Percentiles rank a stretch among this genome's conserved stretches.
phyloP scores from a whole-genome alignment of 495 filamentous ascomycete genomes.

The Hypoxylon fuscum region DNA sequence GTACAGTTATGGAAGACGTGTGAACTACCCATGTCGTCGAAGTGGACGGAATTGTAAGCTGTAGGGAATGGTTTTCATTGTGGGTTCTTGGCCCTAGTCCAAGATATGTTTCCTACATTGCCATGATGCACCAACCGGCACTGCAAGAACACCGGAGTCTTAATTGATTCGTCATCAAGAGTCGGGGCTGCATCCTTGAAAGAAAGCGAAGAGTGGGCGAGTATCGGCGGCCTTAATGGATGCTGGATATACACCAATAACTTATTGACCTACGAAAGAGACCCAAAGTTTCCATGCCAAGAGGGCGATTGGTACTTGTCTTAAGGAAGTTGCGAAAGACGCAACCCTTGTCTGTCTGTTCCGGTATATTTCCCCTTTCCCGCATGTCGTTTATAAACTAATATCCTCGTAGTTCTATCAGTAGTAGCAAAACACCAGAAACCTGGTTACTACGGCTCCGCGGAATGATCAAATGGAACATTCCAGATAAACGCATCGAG shows the following conservation, averaged over 20 bases:
- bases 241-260: neutral
- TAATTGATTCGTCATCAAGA: constrained; percentile 3
- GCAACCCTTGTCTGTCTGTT: neutral
- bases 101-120: too few relatives aligned
- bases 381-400: neutral
- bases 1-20: too few relatives aligned
- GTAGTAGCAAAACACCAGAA: too few relatives aligned
- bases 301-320: constrained; percentile 1
- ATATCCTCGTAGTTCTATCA: too few relatives aligned
- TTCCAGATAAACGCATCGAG: too few relatives aligned
- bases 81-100: too few relatives aligned
- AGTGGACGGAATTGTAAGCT: too few relatives aligned
- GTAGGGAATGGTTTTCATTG: too few relatives aligned
- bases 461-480: too few relatives aligned
- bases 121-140: too few relatives aligned
- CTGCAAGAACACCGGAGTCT: neutral
- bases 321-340: constrained; percentile 3
- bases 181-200: neutral
- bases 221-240: neutral
- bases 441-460: too few relatives aligned
- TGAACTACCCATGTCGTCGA: too few relatives aligned
- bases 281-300: neutral
- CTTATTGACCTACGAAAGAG: constrained; percentile 4
- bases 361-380: neutral
- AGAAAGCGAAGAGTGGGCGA: constrained; percentile 1